Conservation (phyloP, 495 filamentous ascomycete species). For the Trypethelium eluteriae region DNA sequence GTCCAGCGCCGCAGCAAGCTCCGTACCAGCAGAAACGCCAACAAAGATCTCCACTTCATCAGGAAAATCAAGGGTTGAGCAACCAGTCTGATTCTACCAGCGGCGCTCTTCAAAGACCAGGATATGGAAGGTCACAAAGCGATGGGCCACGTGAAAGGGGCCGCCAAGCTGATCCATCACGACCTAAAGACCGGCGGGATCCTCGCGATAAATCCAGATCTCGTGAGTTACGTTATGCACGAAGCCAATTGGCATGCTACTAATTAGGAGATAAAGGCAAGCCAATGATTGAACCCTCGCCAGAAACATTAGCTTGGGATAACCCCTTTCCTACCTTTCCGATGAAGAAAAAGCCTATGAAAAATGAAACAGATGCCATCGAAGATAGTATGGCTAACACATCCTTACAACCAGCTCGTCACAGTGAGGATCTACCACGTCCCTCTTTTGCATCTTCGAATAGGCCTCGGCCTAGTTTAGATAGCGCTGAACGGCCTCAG, state of each 20-base stretch:
- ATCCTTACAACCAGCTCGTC: conserved; percentile 10
- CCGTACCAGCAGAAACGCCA: conserved; percentile 5
- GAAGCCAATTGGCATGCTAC: conserved; percentile 6
- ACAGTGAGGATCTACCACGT: conserved; percentile 16
- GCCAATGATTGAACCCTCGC: conserved; percentile 17
- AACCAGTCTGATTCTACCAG: neutral
- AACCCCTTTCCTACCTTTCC: conserved; percentile 32
- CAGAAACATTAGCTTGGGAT: conserved; percentile 20
- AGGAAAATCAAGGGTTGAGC: neutral
- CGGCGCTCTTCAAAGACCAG: conserved; percentile 1
- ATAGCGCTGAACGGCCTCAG: neutral
- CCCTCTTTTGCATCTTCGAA: conserved; percentile 4
- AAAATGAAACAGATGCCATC: conserved; percentile 12
- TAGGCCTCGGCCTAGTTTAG: neutral
- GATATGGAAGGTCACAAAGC: conserved; percentile 9
- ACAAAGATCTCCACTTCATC: conserved; percentile 13
- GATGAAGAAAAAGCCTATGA: conserved; percentile 17
- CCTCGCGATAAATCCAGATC: neutral
- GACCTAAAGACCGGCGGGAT: neutral
- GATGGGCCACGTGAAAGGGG: conserved; percentile 5
- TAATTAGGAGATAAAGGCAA: conserved; percentile 23
- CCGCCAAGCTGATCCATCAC: neutral
- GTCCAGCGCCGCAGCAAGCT: neutral
- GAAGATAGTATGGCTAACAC: conserved; percentile 18
- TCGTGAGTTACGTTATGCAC: neutral